A percentile compares a stretch with the other conserved stretches of the same genome.
Evolutionary conservation across 2,329 filamentous ascomycete species (phyloP).

Genomic region (Rhinocladiella mackenziei): DNA sequence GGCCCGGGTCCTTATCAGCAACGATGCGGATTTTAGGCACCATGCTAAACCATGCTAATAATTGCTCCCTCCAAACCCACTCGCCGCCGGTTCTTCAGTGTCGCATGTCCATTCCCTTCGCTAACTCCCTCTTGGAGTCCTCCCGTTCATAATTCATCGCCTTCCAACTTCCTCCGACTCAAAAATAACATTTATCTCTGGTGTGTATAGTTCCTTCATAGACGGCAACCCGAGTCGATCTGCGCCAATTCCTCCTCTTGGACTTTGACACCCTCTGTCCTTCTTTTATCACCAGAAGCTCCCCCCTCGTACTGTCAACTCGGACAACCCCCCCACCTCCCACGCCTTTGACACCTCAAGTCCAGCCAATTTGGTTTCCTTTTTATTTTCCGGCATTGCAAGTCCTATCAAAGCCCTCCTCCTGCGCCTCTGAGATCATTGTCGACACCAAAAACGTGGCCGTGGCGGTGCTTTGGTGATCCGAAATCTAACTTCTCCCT

Average conservation of each 20-base stretch:
- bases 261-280: neutral
- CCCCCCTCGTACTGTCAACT: neutral
- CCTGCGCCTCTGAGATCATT: conserved; percentile 12
- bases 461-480: neutral
- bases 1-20: too few relatives aligned
- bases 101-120: conserved; percentile 6
- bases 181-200: too few relatives aligned
- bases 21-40: too few relatives aligned
- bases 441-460: conserved; percentile 11
- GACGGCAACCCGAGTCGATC: too few relatives aligned
- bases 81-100: too few relatives aligned
- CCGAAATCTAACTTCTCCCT: too few relatives aligned
- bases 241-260: neutral
- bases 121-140: neutral
- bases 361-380: conserved; percentile 14
- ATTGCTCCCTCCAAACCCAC: too few relatives aligned
- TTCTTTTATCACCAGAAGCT: neutral
- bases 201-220: too few relatives aligned
- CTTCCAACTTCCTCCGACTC: too few relatives aligned
- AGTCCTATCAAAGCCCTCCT: conserved; percentile 4
- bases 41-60: too few relatives aligned
- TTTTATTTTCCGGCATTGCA: neutral
- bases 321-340: conserved; percentile 9
- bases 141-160: too few relatives aligned
- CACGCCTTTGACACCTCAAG: conserved; percentile 7